Evolutionary conservation across 164 flowering plant genomes (phyloP).

Genomic region (Macadamia tetraphylla): DNA sequence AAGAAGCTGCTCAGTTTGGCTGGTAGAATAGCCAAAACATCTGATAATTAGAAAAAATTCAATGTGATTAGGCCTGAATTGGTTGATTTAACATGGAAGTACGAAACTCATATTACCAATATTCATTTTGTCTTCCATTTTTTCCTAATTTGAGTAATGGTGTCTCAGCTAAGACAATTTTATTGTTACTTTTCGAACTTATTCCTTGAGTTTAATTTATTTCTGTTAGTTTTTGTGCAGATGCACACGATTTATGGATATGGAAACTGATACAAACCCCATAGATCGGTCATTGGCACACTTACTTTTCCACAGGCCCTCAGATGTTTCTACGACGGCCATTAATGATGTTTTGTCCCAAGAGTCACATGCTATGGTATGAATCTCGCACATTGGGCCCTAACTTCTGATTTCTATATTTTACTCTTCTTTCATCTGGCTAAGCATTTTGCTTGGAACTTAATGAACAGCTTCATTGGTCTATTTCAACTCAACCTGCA

Average conservation of each 20-base stretch:
- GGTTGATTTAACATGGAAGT: no score
- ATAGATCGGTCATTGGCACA: constrained; percentile 86
- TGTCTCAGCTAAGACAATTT: background rate
- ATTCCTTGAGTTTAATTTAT: background rate
- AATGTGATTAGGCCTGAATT: no score
- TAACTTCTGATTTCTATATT: background rate
- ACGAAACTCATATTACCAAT: no score
- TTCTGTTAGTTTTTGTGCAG: constrained; percentile 23
- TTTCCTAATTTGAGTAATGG: background rate
- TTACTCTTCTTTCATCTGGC: background rate
- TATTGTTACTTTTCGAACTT: background rate
- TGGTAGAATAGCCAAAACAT: no score
- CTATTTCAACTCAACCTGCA: constrained; percentile 21
- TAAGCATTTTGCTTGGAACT: constrained; percentile 7
- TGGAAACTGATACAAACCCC: constrained; percentile 84
- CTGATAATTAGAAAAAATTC: no score
- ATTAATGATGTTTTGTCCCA: constrained; percentile 24
- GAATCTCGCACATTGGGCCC: constrained; percentile 7
- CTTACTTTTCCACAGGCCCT: constrained; percentile 69
- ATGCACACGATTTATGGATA: constrained; percentile 45
- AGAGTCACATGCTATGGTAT: constrained; percentile 40
- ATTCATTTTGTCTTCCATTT: no score
- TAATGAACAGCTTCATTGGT: constrained; percentile 29
- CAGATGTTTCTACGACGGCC: constrained; percentile 29
- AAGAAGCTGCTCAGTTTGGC: no score